A percentile compares a stretch with the other conserved stretches of the same genome.
These are phyloP conservation scores for Candida qinlingensis DNA, from an alignment of 805 yeast species.

Conservation along the genomic window DNA sequence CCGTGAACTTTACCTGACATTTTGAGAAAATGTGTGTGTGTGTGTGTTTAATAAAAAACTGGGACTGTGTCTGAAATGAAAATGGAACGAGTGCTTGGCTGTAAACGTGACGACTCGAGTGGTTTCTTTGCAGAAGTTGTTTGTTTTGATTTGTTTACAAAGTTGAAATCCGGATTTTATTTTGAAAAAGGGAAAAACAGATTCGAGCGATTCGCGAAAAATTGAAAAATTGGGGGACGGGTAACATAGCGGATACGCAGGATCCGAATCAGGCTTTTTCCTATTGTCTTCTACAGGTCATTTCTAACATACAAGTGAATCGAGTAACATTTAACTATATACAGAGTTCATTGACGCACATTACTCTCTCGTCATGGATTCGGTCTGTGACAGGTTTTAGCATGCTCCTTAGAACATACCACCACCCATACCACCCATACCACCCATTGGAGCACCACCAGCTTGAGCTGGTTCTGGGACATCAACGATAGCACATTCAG, in stretches of 20 bases:
- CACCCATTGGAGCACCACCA: slow-evolving; percentile 45
- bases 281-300: neutral
- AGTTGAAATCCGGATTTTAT: slow-evolving; percentile 8
- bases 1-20: slow-evolving; percentile 98
- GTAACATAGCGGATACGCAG: neutral
- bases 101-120: neutral
- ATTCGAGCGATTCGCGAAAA: neutral
- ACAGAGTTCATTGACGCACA: slow-evolving; percentile 1
- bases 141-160: slow-evolving; percentile 12
- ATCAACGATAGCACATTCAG: slow-evolving; percentile 97
- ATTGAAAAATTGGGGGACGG: neutral
- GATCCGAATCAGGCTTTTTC: no score
- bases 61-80: neutral
- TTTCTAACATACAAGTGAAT: neutral
- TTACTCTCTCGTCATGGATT: neutral
- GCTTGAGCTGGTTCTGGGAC: slow-evolving; percentile 78
- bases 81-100: neutral
- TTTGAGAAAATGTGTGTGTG: slow-evolving; percentile 5
- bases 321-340: slow-evolving; percentile 4
- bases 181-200: slow-evolving; percentile 1
- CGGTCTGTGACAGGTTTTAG: neutral
- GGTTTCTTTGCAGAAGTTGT: neutral
- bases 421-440: slow-evolving; percentile 70
- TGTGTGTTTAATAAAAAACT: neutral
- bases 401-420: slow-evolving; percentile 34